Conservation (phyloP, 345 rosid species). For the Aurinia saxatilis region DNA sequence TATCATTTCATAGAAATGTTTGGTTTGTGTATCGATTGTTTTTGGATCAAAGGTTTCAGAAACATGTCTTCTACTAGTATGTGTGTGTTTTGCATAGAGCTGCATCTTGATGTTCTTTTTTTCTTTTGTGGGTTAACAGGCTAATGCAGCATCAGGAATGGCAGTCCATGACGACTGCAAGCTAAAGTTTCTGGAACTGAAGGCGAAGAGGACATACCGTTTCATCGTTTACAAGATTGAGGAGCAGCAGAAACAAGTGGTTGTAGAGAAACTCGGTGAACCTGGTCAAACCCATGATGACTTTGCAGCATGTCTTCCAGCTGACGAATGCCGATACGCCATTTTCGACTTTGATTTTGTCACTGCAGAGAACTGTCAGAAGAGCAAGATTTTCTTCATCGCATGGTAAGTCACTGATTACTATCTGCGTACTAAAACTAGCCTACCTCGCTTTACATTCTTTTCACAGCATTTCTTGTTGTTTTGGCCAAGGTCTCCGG, state of each 20-base stretch:
- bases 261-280: conserved; percentile 49
- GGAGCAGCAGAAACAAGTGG: conserved; percentile 50
- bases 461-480: not conserved
- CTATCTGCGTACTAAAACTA: not conserved
- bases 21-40: not conserved
- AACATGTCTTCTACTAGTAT: not conserved
- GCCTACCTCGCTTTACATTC: not conserved
- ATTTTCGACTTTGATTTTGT: conserved; percentile 47
- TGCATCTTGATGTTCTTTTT: not conserved
- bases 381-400: conserved; percentile 53
- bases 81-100: not conserved
- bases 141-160: conserved; percentile 54
- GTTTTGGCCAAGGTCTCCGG: conserved; percentile 42
- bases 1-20: not conserved
- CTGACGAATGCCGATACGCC: conserved; percentile 36
- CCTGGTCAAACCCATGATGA: conserved; percentile 43
- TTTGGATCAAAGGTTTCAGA: not conserved
- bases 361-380: conserved; percentile 47
- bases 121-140: conserved; percentile 23
- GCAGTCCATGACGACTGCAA: conserved; percentile 61
- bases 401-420: conserved; percentile 32
- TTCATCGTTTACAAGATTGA: conserved; percentile 51
- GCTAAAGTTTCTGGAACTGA: conserved; percentile 47
- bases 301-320: conserved; percentile 45
- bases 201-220: conserved; percentile 47